Evolutionary conservation across 768 basidiomycete species (phyloP).

Genomic region (Boletus reticulatus): DNA sequence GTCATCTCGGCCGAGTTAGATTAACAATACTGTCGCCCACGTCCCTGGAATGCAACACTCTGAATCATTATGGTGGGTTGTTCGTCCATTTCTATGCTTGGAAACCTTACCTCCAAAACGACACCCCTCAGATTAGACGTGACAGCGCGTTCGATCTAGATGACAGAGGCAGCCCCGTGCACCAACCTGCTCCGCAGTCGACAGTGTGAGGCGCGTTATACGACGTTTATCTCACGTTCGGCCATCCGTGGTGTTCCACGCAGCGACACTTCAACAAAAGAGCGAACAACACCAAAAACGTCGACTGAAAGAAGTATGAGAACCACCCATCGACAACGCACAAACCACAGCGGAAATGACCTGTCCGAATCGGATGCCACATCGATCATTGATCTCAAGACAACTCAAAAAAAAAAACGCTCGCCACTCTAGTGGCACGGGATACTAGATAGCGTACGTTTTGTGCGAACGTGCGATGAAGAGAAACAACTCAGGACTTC

Average conservation of each 20-base stretch:
- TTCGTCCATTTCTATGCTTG: not conserved
- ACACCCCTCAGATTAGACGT: not conserved
- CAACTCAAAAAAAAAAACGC: not conserved
- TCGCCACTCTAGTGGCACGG: constrained; percentile 14
- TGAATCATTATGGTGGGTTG: not conserved
- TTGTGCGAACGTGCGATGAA: constrained; percentile 27
- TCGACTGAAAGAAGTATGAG: constrained; percentile 9
- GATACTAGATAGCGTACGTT: constrained; percentile 11
- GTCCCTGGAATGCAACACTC: constrained; percentile 4
- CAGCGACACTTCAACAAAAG: constrained; percentile 2
- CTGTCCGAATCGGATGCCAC: constrained; percentile 2
- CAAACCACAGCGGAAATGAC: constrained; percentile 25
- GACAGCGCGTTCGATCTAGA: constrained; percentile 3
- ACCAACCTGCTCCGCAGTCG: not conserved
- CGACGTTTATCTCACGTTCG: not conserved
- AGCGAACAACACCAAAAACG: constrained; percentile 7
- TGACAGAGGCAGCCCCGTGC: not conserved
- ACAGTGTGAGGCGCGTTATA: not conserved
- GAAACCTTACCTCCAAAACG: not conserved
- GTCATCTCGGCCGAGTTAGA: constrained; percentile 5
- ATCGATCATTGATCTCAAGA: constrained; percentile 23
- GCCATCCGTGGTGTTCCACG: constrained; percentile 7
- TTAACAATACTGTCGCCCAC: not conserved
- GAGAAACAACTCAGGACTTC: constrained; percentile 19
- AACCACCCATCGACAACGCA: not conserved